phyloP scores from a whole-genome alignment of 495 filamentous ascomycete species.

The Xylaria curta region DNA sequence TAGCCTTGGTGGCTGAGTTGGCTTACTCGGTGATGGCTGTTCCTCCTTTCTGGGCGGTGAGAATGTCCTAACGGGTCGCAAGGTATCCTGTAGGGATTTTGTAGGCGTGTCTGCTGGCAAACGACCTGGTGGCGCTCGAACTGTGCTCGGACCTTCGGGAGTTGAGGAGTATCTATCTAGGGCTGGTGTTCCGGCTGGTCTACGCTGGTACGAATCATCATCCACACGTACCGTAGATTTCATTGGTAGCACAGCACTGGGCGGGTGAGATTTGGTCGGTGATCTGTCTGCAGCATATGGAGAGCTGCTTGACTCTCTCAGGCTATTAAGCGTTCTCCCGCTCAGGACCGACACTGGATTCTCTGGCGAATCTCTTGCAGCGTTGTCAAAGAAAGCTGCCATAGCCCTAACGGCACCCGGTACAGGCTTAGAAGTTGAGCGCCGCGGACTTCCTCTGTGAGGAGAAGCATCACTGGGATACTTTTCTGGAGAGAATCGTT shows the following conservation, averaged over 20 bases:
- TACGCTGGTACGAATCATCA: background rate
- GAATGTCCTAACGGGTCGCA: conserved; percentile 27
- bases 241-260: conserved; percentile 1
- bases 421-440: conserved; percentile 31
- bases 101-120: conserved; percentile 11
- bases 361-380: conserved; percentile 27
- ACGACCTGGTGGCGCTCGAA: background rate
- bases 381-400: conserved; percentile 51
- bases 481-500: background rate
- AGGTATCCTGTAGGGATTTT: conserved; percentile 13
- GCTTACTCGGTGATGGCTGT: conserved; percentile 1
- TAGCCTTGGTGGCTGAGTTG: conserved; percentile 31
- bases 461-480: background rate
- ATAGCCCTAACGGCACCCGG: conserved; percentile 52
- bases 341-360: conserved; percentile 1
- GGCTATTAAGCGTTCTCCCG: conserved; percentile 8
- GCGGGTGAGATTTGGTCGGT: conserved; percentile 20
- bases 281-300: conserved; percentile 31
- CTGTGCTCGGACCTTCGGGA: background rate
- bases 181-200: background rate
- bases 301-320: conserved; percentile 31
- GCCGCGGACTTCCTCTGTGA: conserved; percentile 13
- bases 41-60: conserved; percentile 27
- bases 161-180: background rate
- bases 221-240: background rate